Evolutionary conservation across 345 rosid species (phyloP).

Genomic region (Dipteronia sinensis): DNA sequence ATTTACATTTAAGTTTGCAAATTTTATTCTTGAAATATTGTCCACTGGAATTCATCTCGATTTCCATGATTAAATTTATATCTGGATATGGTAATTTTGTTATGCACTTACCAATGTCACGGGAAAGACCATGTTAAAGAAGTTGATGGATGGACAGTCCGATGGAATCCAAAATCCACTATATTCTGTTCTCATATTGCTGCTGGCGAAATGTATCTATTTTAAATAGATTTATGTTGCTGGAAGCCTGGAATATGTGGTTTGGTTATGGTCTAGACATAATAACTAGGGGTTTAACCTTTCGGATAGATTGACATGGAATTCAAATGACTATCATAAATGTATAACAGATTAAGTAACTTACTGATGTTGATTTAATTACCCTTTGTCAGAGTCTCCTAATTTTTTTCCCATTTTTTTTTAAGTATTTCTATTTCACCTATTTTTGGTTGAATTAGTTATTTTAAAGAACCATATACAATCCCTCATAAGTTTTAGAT

Average conservation of each 20-base stretch:
- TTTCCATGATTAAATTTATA: not conserved
- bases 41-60: not conserved
- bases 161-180: not conserved
- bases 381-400: not conserved
- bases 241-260: no score
- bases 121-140: not conserved
- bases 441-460: not conserved
- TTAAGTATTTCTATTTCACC: not conserved
- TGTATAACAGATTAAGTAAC: not conserved
- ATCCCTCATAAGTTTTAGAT: not conserved
- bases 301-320: not conserved
- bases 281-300: not conserved
- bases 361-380: not conserved
- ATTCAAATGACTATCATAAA: not conserved
- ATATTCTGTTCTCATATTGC: not conserved
- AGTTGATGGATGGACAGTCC: not conserved
- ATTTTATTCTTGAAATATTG: not conserved
- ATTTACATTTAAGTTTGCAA: not conserved
- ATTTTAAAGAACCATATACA: not conserved
- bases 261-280: not conserved
- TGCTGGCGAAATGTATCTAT: not conserved
- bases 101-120: not conserved
- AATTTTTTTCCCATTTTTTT: not conserved
- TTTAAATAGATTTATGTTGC: not conserved
- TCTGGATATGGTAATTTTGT: not conserved